Percentiles rank a stretch among this genome's conserved stretches.
Evolutionary conservation across 179 eudicot genomes (phyloP).

Genomic region (Pouteria campechiana): DNA sequence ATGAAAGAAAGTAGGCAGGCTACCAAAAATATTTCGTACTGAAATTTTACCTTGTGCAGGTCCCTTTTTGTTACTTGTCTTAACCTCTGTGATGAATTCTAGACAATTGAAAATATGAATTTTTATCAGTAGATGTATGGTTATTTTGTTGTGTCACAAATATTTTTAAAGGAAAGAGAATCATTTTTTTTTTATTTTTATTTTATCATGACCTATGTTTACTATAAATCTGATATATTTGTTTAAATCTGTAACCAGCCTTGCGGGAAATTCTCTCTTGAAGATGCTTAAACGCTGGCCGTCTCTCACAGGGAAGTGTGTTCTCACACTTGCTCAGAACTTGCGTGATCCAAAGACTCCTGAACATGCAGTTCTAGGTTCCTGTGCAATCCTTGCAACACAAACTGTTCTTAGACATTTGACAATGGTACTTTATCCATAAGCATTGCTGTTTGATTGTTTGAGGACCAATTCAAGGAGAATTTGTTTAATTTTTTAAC

Average conservation of each 20-base stretch:
- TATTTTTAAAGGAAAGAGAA: too few relatives aligned
- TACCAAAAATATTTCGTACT: too few relatives aligned
- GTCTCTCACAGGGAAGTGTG: conserved; percentile 62
- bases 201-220: too few relatives aligned
- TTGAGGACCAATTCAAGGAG: not conserved
- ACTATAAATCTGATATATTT: conserved; percentile 3
- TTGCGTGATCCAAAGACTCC: conserved; percentile 56
- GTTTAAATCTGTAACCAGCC: conserved; percentile 33
- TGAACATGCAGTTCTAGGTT: conserved; percentile 84
- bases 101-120: too few relatives aligned
- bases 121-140: too few relatives aligned
- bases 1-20: too few relatives aligned
- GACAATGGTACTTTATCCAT: conserved; percentile 41
- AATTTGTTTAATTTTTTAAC: conserved; percentile 9
- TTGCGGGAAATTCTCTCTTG: conserved; percentile 80
- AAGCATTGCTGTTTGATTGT: conserved; percentile 2
- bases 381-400: conserved; percentile 80
- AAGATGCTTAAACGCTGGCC: conserved; percentile 97
- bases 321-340: conserved; percentile 51
- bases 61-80: too few relatives aligned
- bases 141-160: too few relatives aligned
- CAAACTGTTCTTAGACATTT: conserved; percentile 84
- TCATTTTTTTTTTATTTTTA: not conserved
- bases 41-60: too few relatives aligned
- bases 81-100: too few relatives aligned